Evolutionary conservation across 768 basidiomycete species (phyloP).

Genomic region (Vararia minispora): DNA sequence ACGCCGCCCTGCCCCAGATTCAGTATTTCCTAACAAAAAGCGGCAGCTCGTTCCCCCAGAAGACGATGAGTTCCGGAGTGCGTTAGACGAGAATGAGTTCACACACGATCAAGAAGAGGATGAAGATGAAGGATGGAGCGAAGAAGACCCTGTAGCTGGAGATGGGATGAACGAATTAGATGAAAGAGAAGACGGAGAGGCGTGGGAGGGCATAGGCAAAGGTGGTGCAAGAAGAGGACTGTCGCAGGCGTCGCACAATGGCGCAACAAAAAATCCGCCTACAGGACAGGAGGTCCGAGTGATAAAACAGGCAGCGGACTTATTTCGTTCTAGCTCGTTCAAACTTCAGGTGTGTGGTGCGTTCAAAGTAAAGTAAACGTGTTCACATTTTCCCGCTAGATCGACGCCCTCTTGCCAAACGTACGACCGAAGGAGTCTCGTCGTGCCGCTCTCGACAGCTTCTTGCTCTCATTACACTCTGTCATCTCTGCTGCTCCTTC

Average conservation of each 20-base stretch:
- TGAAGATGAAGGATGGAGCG: too few species aligned
- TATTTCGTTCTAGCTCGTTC: constrained; percentile 73
- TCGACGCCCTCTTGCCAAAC: constrained; percentile 71
- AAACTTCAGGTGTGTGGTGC: constrained; percentile 57
- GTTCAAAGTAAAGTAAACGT: background rate
- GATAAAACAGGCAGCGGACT: constrained; percentile 63
- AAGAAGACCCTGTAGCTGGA: too few species aligned
- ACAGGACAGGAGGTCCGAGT: constrained; percentile 58
- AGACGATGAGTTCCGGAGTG: too few species aligned
- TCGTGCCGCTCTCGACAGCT: constrained; percentile 49
- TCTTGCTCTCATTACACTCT: constrained; percentile 57
- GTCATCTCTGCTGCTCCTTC: constrained; percentile 50
- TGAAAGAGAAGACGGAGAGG: constrained; percentile 2
- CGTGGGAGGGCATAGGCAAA: background rate
- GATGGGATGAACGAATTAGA: background rate
- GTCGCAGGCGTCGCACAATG: background rate
- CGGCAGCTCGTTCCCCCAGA: too few species aligned
- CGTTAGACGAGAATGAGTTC: too few species aligned
- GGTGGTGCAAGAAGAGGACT: background rate
- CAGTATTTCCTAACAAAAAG: too few species aligned
- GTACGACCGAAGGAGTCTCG: constrained; percentile 53
- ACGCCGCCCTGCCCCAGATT: too few species aligned
- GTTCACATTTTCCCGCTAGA: constrained; percentile 27
- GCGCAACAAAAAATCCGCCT: constrained; percentile 36
- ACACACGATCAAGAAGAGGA: too few species aligned